Evolutionary conservation across 495 filamentous ascomycete genomes (phyloP), one percentile per base, ranked within the genome.

Genomic region (Hypoxylon crocopeplum): DNA sequence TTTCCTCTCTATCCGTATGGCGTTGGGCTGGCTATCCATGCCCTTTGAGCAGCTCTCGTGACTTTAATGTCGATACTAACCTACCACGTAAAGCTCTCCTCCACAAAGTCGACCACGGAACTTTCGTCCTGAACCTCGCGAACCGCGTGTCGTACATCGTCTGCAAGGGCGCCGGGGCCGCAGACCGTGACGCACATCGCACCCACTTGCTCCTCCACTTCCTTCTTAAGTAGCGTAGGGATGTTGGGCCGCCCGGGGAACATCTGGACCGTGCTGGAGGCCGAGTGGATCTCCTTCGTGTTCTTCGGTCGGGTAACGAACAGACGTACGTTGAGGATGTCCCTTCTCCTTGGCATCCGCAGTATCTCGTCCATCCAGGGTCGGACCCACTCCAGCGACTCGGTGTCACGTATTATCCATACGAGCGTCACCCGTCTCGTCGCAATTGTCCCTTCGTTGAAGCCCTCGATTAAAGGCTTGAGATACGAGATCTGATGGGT

Each of bases 401-500:
- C 91, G 10, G 86, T 86, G 33, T 92, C 89, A 54, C 92, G 90
- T 53, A 97, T 87, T 64, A 95, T 86, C 94, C 94, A 98, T 54
- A 96, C 84, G 22, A 98, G 85, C 1, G 85, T 86, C 32, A 97
- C 75, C 29, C 85, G 85, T 45, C 92, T 88, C 4, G 90, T 90
- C 2, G 93, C 93, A 29, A 88, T 84, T 12, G 84, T 92, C 45
- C 87, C 84, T 5, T 88, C 80, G 51, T 84, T 83, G 74, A 85
- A 90, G 10, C 86, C 88, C 17, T 85, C 75, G 49, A 97, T 83
- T 7, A 98, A 79, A 42, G 91, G 88, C 22, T 86, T 88, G 27
- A 97, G 78, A 68, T 92, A 93, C n/a, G 90, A 89, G 17, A 98
- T 84, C 70, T 94, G 90, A 71, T 97, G 93, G 0, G 94, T 96